Conservation (phyloP, 768 basidiomycete species). For the Suillus decipiens region DNA sequence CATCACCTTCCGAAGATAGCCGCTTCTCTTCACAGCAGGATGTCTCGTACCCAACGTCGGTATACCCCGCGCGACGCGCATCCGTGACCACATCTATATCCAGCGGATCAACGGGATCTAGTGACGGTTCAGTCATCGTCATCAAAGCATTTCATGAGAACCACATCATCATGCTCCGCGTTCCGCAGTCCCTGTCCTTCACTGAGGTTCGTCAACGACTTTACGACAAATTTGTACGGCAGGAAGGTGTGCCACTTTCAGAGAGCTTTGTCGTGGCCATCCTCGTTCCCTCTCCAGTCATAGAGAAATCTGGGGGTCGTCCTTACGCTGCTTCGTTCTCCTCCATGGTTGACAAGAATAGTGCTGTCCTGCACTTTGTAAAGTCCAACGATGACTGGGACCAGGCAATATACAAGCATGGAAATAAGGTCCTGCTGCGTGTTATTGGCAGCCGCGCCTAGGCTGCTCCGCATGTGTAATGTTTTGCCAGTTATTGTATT, state of each 20-base stretch:
- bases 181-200: slow-evolving; percentile 48
- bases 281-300: slow-evolving; percentile 37
- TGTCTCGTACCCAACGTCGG: slow-evolving; percentile 12
- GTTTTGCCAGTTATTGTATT: slow-evolving; percentile 12
- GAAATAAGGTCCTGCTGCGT: slow-evolving; percentile 58
- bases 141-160: slow-evolving; percentile 69
- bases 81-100: slow-evolving; percentile 37
- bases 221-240: slow-evolving; percentile 65
- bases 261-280: slow-evolving; percentile 59
- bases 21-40: not conserved
- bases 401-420: slow-evolving; percentile 42
- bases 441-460: slow-evolving; percentile 40
- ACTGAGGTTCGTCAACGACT: slow-evolving; percentile 57
- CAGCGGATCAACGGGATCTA: slow-evolving; percentile 37
- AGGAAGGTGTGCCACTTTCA: slow-evolving; percentile 56
- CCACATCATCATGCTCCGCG: slow-evolving; percentile 62
- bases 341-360: slow-evolving; percentile 26
- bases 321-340: slow-evolving; percentile 38
- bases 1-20: slow-evolving; percentile 18
- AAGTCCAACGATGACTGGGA: slow-evolving; percentile 64
- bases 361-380: slow-evolving; percentile 44
- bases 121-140: slow-evolving; percentile 36
- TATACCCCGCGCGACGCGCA: slow-evolving; percentile 23
- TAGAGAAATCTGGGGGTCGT: slow-evolving; percentile 20
- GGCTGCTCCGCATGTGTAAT: not conserved